These are phyloP conservation scores for Aspergillus sclerotiicarbonarius DNA, from an alignment of 495 filamentous ascomycete genomes.

Conservation along the genomic window DNA sequence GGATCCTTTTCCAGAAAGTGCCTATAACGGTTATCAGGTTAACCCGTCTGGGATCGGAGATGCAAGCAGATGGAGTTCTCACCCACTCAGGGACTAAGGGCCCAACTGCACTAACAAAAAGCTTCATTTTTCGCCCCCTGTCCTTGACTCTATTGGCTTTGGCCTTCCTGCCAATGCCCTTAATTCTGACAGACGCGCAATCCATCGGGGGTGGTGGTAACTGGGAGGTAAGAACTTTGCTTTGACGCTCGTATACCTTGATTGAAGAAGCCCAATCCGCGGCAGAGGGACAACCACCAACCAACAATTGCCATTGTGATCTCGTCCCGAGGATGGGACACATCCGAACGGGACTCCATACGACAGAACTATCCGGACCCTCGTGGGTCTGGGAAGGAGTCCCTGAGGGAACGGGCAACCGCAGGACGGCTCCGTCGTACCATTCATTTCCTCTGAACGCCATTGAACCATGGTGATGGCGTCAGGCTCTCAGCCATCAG, in stretches of 20 bases:
- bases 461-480: slow-evolving; percentile 30
- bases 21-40: slow-evolving; percentile 15
- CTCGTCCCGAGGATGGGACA: background rate
- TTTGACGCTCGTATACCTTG: too few relatives aligned
- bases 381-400: slow-evolving; percentile 9
- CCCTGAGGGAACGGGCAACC: slow-evolving; percentile 5
- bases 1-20: slow-evolving; percentile 25
- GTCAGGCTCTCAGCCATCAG: slow-evolving; percentile 32
- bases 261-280: too few relatives aligned
- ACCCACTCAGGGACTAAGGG: slow-evolving; percentile 5
- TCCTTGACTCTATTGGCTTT: background rate
- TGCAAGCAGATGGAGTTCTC: background rate
- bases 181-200: slow-evolving; percentile 2
- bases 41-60: slow-evolving; percentile 1
- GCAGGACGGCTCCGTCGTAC: background rate
- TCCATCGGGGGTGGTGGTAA: background rate
- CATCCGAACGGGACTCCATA: background rate
- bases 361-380: background rate
- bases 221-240: too few relatives aligned
- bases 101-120: background rate
- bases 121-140: slow-evolving; percentile 4
- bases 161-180: background rate
- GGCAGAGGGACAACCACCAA: too few relatives aligned
- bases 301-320: background rate
- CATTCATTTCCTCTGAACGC: slow-evolving; percentile 10